Percentiles rank a stretch among this genome's conserved stretches.
These are phyloP conservation scores for Collybia mongolica DNA, from an alignment of 768 basidiomycete species.

Conservation along the genomic window DNA sequence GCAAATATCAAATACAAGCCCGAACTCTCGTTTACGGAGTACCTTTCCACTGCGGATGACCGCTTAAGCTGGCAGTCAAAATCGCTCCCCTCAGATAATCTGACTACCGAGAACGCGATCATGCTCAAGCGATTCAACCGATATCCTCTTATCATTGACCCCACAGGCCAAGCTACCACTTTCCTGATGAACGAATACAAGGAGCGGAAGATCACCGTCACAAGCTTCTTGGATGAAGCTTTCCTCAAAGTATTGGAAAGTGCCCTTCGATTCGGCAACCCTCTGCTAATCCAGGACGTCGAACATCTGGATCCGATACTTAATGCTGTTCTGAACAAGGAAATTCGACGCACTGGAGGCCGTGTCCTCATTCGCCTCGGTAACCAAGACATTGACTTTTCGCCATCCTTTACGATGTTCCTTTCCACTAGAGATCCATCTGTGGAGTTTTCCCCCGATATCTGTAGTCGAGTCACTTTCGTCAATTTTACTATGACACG, in stretches of 20 bases:
- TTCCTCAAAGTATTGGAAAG: constrained; percentile 99
- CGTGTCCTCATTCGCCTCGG: constrained; percentile 96
- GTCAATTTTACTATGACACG: constrained; percentile 99
- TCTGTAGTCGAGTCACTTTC: constrained; percentile 95
- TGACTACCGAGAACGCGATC: constrained; percentile 99
- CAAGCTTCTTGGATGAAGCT: constrained; percentile 97
- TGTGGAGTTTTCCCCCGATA: constrained; percentile 96
- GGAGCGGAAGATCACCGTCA: constrained; percentile 96
- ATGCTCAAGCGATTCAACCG: constrained; percentile 98
- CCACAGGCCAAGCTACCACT: constrained; percentile 93
- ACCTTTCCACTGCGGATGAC: constrained; percentile 95
- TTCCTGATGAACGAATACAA: constrained; percentile 95
- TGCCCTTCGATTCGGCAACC: constrained; percentile 98
- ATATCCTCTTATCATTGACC: constrained; percentile 97
- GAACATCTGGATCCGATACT: constrained; percentile 97
- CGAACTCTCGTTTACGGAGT: constrained; percentile 92
- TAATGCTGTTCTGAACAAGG: constrained; percentile 95
- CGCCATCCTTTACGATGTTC: constrained; percentile 99
- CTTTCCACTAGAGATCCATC: constrained; percentile 96
- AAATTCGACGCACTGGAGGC: constrained; percentile 93
- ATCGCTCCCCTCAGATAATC: constrained; percentile 90
- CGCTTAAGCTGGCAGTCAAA: constrained; percentile 95
- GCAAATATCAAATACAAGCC: constrained; percentile 91
- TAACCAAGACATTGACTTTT: constrained; percentile 98
- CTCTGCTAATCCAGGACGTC: constrained; percentile 95